phyloP scores from a whole-genome alignment of 352 stramenopile species.

The Nothophytophthora sp. region DNA sequence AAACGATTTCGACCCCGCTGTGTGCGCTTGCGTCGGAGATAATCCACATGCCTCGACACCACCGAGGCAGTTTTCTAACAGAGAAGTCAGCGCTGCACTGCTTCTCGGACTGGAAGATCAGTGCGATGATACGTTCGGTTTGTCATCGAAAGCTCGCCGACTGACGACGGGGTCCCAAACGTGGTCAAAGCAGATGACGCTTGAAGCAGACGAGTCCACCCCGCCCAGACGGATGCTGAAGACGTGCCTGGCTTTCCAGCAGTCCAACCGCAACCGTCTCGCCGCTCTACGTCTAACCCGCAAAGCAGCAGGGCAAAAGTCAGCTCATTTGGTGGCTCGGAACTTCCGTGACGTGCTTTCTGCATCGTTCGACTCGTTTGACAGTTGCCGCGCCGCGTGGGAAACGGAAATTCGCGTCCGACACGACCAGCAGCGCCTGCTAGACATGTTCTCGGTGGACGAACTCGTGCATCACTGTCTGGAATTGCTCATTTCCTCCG shows the following conservation, averaged over 20 bases:
- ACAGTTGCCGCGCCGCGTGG: slow-evolving; percentile 52
- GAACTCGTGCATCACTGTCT: slow-evolving; percentile 54
- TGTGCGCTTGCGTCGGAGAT: slow-evolving; percentile 12
- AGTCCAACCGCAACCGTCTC: slow-evolving; percentile 53
- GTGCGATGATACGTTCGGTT: slow-evolving; percentile 67
- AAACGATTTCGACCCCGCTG: background rate
- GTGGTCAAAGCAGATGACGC: background rate
- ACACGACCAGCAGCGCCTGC: slow-evolving; percentile 16
- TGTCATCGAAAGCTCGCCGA: slow-evolving; percentile 35
- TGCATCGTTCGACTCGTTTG: slow-evolving; percentile 38
- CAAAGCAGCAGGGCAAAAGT: slow-evolving; percentile 33
- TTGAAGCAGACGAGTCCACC: slow-evolving; percentile 11
- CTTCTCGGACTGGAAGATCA: slow-evolving; percentile 53
- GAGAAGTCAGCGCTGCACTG: slow-evolving; percentile 53
- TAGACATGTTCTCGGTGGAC: slow-evolving; percentile 35
- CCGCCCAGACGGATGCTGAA: slow-evolving; percentile 73
- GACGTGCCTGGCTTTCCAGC: slow-evolving; percentile 46
- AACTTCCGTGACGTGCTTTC: slow-evolving; percentile 42
- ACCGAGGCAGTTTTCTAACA: slow-evolving; percentile 26
- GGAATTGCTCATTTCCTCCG: slow-evolving; percentile 47
- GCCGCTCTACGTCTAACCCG: slow-evolving; percentile 35
- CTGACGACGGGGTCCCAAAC: slow-evolving; percentile 8
- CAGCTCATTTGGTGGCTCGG: slow-evolving; percentile 47
- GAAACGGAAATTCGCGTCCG: slow-evolving; percentile 31
- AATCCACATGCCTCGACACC: background rate